phyloP scores from a whole-genome alignment of 495 filamentous ascomycete species.

The Aspergillus indologenus region DNA sequence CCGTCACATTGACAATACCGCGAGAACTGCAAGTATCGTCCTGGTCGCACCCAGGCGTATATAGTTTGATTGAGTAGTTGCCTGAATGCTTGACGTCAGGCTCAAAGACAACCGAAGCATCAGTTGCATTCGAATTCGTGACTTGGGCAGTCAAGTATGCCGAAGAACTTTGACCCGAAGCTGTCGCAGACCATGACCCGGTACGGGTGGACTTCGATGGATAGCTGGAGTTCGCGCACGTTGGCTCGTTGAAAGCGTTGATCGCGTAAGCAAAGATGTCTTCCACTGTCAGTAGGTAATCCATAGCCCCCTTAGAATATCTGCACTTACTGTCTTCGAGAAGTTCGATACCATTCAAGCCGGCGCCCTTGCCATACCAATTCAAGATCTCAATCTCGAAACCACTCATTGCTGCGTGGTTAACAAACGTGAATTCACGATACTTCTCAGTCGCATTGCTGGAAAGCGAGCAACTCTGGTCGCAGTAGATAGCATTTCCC shows the following conservation, averaged over 20 bases:
- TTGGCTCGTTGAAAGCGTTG: slow-evolving; percentile 82
- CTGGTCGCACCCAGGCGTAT: slow-evolving; percentile 82
- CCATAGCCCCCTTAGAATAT: background rate
- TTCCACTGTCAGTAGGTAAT: slow-evolving; percentile 25
- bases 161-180: slow-evolving; percentile 60
- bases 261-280: slow-evolving; percentile 84
- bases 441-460: slow-evolving; percentile 57
- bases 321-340: slow-evolving; percentile 63
- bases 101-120: slow-evolving; percentile 65
- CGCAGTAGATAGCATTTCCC: slow-evolving; percentile 63
- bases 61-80: slow-evolving; percentile 83
- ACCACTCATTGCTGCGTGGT: slow-evolving; percentile 80
- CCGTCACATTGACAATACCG: slow-evolving; percentile 78
- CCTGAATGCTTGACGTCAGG: slow-evolving; percentile 88
- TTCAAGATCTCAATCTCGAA: slow-evolving; percentile 81
- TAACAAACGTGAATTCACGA: slow-evolving; percentile 91
- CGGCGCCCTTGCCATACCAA: slow-evolving; percentile 85
- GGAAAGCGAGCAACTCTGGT: slow-evolving; percentile 75
- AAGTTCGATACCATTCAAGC: slow-evolving; percentile 85
- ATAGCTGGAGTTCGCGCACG: slow-evolving; percentile 64
- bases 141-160: slow-evolving; percentile 73
- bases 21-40: slow-evolving; percentile 73
- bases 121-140: slow-evolving; percentile 48
- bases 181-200: slow-evolving; percentile 69
- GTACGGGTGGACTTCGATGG: slow-evolving; percentile 63